A percentile compares a stretch with the other conserved stretches of the same genome.
These are phyloP conservation scores for Suillus subaureus DNA, from an alignment of 768 basidiomycete genomes.

Conservation along the genomic window DNA sequence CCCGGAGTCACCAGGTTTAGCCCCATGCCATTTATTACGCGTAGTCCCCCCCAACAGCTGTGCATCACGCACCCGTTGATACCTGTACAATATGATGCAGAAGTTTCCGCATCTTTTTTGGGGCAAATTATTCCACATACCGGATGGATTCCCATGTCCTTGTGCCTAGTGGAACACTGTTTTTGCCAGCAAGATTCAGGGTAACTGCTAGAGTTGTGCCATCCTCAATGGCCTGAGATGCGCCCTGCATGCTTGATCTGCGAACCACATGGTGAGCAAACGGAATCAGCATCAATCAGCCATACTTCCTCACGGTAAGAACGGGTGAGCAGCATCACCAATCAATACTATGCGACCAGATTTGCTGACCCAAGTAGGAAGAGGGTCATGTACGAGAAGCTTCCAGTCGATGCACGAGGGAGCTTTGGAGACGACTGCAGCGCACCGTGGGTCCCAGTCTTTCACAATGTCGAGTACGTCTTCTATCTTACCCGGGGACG, in stretches of 20 bases:
- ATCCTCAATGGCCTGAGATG: slow-evolving; percentile 45
- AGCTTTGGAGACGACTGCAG: slow-evolving; percentile 25
- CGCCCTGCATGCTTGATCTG: slow-evolving; percentile 35
- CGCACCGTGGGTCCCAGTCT: slow-evolving; percentile 28
- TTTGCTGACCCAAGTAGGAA: slow-evolving; percentile 39
- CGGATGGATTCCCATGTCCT: slow-evolving; percentile 19
- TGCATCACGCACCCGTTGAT: slow-evolving; percentile 25
- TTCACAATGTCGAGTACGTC: slow-evolving; percentile 25
- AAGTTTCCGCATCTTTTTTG: not conserved
- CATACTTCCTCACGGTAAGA: slow-evolving; percentile 26
- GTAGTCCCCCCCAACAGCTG: slow-evolving; percentile 28
- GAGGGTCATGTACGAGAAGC: slow-evolving; percentile 38
- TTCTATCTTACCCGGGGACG: slow-evolving; percentile 23
- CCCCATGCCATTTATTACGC: slow-evolving; percentile 27
- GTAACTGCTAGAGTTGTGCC: slow-evolving; percentile 36
- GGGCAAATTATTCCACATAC: slow-evolving; percentile 8
- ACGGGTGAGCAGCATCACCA: slow-evolving; percentile 34
- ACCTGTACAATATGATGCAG: slow-evolving; percentile 12
- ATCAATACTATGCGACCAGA: slow-evolving; percentile 25
- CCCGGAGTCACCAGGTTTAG: slow-evolving; percentile 18
- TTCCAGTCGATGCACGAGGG: slow-evolving; percentile 41
- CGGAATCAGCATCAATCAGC: not conserved
- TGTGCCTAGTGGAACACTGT: slow-evolving; percentile 7
- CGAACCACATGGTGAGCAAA: not conserved
- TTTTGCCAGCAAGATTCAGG: slow-evolving; percentile 19